A percentile compares a stretch with the other conserved stretches of the same genome.
phyloP scores from a whole-genome alignment of 1,284 basidiomycete genomes.

The Puccinia novopanici region DNA sequence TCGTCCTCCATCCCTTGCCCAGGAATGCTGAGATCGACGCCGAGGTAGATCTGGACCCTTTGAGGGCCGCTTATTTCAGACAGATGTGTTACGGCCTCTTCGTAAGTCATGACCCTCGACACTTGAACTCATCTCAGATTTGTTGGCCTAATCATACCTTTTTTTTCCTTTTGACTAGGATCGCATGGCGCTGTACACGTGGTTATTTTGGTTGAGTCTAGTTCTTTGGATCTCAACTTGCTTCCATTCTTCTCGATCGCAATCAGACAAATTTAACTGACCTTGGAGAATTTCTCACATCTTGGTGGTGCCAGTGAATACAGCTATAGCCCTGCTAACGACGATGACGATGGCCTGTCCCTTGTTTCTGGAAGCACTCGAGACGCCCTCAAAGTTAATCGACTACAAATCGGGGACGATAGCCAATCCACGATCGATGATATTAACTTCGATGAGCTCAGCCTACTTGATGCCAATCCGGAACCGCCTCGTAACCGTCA shows the following conservation, averaged over 20 bases:
- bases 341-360: slow-evolving; percentile 46
- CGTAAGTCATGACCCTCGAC: too few relatives aligned
- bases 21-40: slow-evolving; percentile 95
- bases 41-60: slow-evolving; percentile 97
- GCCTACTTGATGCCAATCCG: slow-evolving; percentile 31
- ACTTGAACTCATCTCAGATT: too few relatives aligned
- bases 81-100: too few relatives aligned
- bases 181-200: too few relatives aligned
- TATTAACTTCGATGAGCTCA: slow-evolving; percentile 46
- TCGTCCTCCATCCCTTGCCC: slow-evolving; percentile 97
- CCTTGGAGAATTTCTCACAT: slow-evolving; percentile 50
- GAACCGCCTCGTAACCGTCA: slow-evolving; percentile 23
- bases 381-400: background rate
- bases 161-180: too few relatives aligned
- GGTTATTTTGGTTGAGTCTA: too few relatives aligned
- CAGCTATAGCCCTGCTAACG: slow-evolving; percentile 46
- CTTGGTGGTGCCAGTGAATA: slow-evolving; percentile 48
- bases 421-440: slow-evolving; percentile 40
- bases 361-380: slow-evolving; percentile 41
- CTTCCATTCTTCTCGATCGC: too few relatives aligned
- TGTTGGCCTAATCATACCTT: too few relatives aligned
- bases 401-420: slow-evolving; percentile 2
- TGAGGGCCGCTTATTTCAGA: too few relatives aligned
- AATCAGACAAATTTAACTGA: too few relatives aligned
- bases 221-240: too few relatives aligned